A percentile compares a stretch with the other conserved stretches of the same genome.
phyloP scores from a whole-genome alignment of 768 basidiomycete species.

The Dacryopinax primogenitus region DNA sequence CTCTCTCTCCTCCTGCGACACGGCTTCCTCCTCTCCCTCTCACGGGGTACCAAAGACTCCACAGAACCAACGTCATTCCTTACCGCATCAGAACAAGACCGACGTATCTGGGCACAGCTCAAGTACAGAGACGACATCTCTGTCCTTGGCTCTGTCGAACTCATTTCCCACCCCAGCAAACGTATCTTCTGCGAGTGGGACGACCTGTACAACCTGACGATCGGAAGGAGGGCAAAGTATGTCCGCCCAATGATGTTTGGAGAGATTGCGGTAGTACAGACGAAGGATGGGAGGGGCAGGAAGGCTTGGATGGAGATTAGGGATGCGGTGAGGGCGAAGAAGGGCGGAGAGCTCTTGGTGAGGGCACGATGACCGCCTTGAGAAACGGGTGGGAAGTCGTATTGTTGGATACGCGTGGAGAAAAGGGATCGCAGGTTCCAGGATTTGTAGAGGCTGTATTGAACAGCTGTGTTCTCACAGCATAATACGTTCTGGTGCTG shows the following conservation, averaged over 20 bases:
- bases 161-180: slow-evolving; percentile 75
- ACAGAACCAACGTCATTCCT: slow-evolving; percentile 56
- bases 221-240: slow-evolving; percentile 66
- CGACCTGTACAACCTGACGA: slow-evolving; percentile 67
- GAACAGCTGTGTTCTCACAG: too few relatives aligned
- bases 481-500: too few relatives aligned
- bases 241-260: slow-evolving; percentile 80
- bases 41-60: slow-evolving; percentile 55
- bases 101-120: slow-evolving; percentile 83
- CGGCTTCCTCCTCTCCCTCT: slow-evolving; percentile 73
- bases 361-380: slow-evolving; percentile 41
- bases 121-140: slow-evolving; percentile 88
- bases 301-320: slow-evolving; percentile 84
- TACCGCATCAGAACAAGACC: slow-evolving; percentile 45
- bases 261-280: slow-evolving; percentile 78
- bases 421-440: too few relatives aligned
- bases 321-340: slow-evolving; percentile 67
- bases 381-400: not conserved
- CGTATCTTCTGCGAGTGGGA: slow-evolving; percentile 57
- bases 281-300: slow-evolving; percentile 41
- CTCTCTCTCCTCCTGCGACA: slow-evolving; percentile 82
- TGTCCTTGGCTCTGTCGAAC: slow-evolving; percentile 62
- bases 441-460: too few relatives aligned
- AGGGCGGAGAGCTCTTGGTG: slow-evolving; percentile 80
- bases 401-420: too few relatives aligned